Evolutionary conservation across 495 filamentous ascomycete genomes (phyloP).

Genomic region (Viridothelium virens): DNA sequence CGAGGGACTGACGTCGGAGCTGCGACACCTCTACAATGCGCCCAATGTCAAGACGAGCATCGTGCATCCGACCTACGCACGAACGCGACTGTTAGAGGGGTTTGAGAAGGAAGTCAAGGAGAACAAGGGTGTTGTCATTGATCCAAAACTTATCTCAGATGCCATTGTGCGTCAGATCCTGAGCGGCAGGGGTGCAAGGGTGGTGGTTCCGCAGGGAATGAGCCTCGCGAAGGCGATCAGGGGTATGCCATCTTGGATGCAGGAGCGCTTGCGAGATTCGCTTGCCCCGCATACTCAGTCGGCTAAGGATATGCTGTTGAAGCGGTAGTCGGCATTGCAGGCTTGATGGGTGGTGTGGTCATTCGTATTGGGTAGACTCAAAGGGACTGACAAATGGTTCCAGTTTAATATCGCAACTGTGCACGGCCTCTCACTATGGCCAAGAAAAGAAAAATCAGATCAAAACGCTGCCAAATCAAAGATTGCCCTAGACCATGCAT

Average conservation of each 20-base stretch:
- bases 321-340: not conserved
- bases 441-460: too few relatives aligned
- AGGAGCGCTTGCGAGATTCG: conserved; percentile 8
- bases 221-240: conserved; percentile 1
- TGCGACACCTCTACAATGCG: conserved; percentile 30
- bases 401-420: too few relatives aligned
- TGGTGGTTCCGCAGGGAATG: conserved; percentile 20
- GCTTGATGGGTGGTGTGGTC: too few relatives aligned
- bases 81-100: conserved; percentile 24
- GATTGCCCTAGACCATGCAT: too few relatives aligned
- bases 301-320: not conserved
- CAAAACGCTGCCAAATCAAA: too few relatives aligned
- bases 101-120: conserved; percentile 20
- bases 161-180: conserved; percentile 28
- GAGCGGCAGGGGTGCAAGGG: conserved; percentile 20
- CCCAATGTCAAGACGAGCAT: conserved; percentile 32
- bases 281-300: not conserved
- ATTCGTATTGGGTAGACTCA: not conserved
- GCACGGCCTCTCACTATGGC: too few relatives aligned
- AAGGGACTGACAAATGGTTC: not conserved
- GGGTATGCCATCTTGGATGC: conserved; percentile 24
- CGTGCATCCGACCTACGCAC: conserved; percentile 34
- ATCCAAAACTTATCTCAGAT: conserved; percentile 25
- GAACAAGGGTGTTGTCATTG: conserved; percentile 16
- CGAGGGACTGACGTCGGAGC: conserved; percentile 33